phyloP scores from a whole-genome alignment of 78 protist species.

The Tieghemostelium lacteum region DNA sequence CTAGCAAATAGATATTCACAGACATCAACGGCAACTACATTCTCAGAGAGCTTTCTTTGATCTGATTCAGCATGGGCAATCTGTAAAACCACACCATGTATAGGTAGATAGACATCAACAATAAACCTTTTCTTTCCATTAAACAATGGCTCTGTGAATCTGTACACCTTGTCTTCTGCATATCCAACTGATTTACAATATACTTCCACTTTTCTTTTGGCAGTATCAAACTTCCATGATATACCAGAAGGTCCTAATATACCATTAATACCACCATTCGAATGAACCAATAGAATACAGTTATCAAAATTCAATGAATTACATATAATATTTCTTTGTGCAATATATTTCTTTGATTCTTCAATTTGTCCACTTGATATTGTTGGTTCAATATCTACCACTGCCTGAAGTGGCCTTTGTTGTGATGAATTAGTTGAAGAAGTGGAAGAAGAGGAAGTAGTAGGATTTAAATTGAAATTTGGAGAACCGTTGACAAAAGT shows the following conservation, averaged over 20 bases:
- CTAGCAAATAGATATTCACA: conserved; percentile 23
- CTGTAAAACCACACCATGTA: neutral
- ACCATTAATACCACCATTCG: neutral
- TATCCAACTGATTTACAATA: neutral
- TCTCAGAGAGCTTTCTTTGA: conserved; percentile 18
- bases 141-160: neutral
- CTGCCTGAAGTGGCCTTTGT: neutral
- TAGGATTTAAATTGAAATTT: too few species aligned
- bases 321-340: neutral
- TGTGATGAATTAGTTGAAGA: neutral
- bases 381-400: neutral
- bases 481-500: too few species aligned
- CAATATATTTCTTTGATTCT: neutral
- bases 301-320: neutral
- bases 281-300: neutral
- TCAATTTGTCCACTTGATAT: neutral
- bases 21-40: conserved; percentile 23
- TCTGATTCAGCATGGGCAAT: conserved; percentile 17
- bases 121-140: conserved; percentile 10
- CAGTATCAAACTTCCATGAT: conserved; percentile 34
- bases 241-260: conserved; percentile 35
- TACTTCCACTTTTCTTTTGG: conserved; percentile 6
- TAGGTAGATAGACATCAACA: conserved; percentile 27
- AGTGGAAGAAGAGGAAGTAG: neutral
- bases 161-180: conserved; percentile 6